Evolutionary conservation across 257 asterid species (phyloP), one percentile per base, ranked within the genome.

Genomic region (Gentiana dahurica): DNA sequence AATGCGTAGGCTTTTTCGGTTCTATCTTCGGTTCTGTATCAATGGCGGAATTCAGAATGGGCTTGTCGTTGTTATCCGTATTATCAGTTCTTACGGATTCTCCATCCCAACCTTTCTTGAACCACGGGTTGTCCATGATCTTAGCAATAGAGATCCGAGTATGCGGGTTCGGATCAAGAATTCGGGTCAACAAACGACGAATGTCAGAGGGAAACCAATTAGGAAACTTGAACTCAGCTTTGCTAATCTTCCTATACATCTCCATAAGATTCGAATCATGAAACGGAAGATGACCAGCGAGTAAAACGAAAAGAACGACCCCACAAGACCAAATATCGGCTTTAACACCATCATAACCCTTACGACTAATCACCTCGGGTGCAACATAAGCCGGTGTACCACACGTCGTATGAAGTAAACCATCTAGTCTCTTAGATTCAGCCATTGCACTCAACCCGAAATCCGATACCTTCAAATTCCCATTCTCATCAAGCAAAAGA

Each of bases 291-390:
- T 74, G 63, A 36, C 96, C 89, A 0, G 89, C 82, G 5, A 87
- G 75, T 15, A 87, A 54, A 65, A 87, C 89, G 44, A 76, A 87
- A 33, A 87, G 75, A 57, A 84, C 71, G 37, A 87, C 89, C 60
- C 96, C 96, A 58, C 89, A 87, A 5, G 96, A 84, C 94, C 94
- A 87, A 33, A 84, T 70, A 65, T 87, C 95, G 4, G 95, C 75
- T 67, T 81, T 84, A 4, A 74, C 77, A 33, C 94, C 96, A 35
- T 84, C 87, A 35, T 84, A 87, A 1, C 94, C 96, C 48, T 70
- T 75, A 57, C 79, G 58, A 60, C 75, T 56, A 43, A 87, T 70
- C 65, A 87, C 92, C 66, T 87, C 96, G 0, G 92, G 96, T 12
- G 94, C 83, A 55, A 87, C 89, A 59, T 87, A 87, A 1, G 89